phyloP scores from a whole-genome alignment of 2,329 filamentous ascomycete genomes.

The Zymoseptoria crescenta region DNA sequence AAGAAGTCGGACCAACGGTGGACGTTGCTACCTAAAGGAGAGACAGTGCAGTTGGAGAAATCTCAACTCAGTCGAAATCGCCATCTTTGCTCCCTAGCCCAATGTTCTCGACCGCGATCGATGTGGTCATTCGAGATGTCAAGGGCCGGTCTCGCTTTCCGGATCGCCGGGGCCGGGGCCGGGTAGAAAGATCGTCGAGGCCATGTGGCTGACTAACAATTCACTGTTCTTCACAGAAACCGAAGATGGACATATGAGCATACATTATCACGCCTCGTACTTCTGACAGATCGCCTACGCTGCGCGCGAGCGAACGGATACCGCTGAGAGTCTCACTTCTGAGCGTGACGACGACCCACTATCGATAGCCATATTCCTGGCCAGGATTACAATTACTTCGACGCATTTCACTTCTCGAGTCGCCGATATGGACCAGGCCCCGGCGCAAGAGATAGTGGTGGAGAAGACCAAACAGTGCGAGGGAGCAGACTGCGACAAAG shows the following conservation, averaged over 20 bases:
- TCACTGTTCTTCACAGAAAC: not conserved
- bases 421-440: conserved; percentile 25
- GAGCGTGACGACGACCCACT: not conserved
- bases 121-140: conserved; percentile 4
- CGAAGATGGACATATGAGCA: not conserved
- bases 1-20: not conserved
- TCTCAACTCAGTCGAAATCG: not conserved
- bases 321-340: not conserved
- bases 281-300: not conserved
- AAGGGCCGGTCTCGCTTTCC: not conserved
- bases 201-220: not conserved
- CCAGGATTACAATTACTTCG: not conserved
- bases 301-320: not conserved
- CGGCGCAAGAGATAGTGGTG: conserved; percentile 27
- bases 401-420: not conserved
- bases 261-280: not conserved
- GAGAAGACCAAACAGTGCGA: conserved; percentile 61
- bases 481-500: conserved; percentile 76
- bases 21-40: not conserved
- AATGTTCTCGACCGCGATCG: not conserved
- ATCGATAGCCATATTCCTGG: not conserved
- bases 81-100: not conserved
- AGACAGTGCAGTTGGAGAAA: not conserved
- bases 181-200: not conserved
- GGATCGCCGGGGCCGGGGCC: no score